Conservation (phyloP, 2,329 filamentous ascomycete genomes). For the Colletotrichum sp. region DNA sequence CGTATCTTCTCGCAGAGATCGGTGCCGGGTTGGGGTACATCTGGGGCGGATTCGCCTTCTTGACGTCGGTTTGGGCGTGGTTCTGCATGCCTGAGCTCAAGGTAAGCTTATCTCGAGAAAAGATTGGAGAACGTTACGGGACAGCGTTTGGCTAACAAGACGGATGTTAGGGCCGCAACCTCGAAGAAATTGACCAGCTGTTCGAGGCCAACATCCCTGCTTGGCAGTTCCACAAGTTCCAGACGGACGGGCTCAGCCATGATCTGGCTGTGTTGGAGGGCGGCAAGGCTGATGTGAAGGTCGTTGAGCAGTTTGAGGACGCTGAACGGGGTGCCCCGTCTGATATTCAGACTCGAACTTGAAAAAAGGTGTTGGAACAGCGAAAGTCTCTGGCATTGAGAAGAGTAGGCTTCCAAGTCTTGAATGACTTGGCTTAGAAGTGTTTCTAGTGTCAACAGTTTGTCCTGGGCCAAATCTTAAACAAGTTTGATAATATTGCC, state of each 20-base stretch:
- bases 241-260: background rate
- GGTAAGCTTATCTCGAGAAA: too few relatives aligned
- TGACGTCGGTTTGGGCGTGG: background rate
- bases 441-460: too few relatives aligned
- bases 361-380: too few relatives aligned
- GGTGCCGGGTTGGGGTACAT: background rate
- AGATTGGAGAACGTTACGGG: too few relatives aligned
- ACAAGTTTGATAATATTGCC: too few relatives aligned
- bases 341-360: background rate
- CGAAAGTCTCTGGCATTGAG: too few relatives aligned
- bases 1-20: background rate
- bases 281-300: fast-evolving
- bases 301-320: background rate
- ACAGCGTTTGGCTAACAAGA: too few relatives aligned
- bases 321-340: background rate
- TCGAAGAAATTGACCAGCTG: background rate
- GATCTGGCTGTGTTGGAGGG: background rate
- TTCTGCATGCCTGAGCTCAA: background rate
- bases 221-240: background rate
- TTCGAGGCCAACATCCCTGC: background rate
- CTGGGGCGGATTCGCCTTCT: background rate
- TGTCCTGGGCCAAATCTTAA: too few relatives aligned
- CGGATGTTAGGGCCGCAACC: background rate
- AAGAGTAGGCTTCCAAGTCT: too few relatives aligned
- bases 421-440: too few relatives aligned